phyloP scores from a whole-genome alignment of 495 filamentous ascomycete species.

The Penicillium antarcticum region DNA sequence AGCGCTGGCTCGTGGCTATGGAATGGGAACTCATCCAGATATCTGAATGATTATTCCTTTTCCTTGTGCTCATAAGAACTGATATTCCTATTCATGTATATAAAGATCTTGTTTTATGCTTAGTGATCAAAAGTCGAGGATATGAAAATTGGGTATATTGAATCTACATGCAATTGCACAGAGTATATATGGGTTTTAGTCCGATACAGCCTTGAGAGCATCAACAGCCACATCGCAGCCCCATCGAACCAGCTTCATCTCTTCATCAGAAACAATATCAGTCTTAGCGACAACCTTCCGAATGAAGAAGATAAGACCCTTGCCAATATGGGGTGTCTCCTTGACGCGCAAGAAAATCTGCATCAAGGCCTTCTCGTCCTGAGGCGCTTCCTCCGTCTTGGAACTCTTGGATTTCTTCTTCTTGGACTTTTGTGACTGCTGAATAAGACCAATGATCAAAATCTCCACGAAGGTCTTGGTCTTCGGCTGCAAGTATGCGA shows the following conservation, averaged over 20 bases:
- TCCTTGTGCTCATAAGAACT: no score
- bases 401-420: constrained; percentile 23
- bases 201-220: constrained; percentile 50
- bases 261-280: constrained; percentile 65
- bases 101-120: no score
- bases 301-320: constrained; percentile 74
- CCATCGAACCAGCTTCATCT: constrained; percentile 58
- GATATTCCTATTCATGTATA: no score
- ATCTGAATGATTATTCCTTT: not conserved
- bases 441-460: constrained; percentile 69
- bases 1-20: constrained; percentile 36
- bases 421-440: constrained; percentile 52
- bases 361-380: constrained; percentile 54
- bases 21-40: constrained; percentile 39
- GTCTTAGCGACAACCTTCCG: constrained; percentile 71
- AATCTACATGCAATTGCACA: constrained; percentile 15
- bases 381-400: constrained; percentile 21
- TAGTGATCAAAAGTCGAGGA: no score
- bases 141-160: constrained; percentile 21
- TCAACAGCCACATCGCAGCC: constrained; percentile 64
- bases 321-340: constrained; percentile 59
- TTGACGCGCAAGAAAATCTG: constrained; percentile 61
- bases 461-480: constrained; percentile 76
- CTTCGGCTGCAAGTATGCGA: constrained; percentile 71
- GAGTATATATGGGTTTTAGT: constrained; percentile 12